phyloP scores from a whole-genome alignment of 345 rosid species.

The Lepidium sativum region DNA sequence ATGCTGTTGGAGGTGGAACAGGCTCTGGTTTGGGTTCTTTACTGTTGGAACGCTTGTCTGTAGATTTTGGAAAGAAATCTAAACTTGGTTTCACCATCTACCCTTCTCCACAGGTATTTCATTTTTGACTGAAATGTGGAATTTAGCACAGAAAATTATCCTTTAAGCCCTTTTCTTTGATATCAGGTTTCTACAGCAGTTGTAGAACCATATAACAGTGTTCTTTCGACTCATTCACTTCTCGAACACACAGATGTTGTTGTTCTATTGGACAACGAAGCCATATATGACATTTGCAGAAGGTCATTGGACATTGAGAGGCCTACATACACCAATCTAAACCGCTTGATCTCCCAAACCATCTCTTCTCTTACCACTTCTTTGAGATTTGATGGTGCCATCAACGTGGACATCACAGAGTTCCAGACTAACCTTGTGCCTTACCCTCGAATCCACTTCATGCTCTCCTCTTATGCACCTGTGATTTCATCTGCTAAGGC shows the following conservation, averaged over 20 bases:
- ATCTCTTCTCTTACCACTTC: constrained; percentile 75
- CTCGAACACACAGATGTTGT: constrained; percentile 80
- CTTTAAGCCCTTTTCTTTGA: not conserved
- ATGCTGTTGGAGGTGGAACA: constrained; percentile 41
- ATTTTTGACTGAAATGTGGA: not conserved
- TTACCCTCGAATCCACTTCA: constrained; percentile 80
- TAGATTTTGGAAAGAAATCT: constrained; percentile 34
- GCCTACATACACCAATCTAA: constrained; percentile 68
- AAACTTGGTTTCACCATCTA: constrained; percentile 37
- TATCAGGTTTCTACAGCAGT: constrained; percentile 75
- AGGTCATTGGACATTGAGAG: constrained; percentile 70
- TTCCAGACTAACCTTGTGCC: constrained; percentile 81
- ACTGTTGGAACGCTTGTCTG: constrained; percentile 34
- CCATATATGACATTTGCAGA: constrained; percentile 76
- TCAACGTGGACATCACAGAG: constrained; percentile 72
- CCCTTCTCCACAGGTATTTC: constrained; percentile 34
- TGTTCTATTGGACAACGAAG: constrained; percentile 77
- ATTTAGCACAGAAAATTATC: not conserved
- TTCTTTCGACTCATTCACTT: constrained; percentile 75
- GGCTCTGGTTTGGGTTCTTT: constrained; percentile 40
- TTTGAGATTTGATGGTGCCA: constrained; percentile 79
- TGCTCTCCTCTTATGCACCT: constrained; percentile 80
- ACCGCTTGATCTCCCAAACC: constrained; percentile 66
- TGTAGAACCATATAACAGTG: constrained; percentile 81
- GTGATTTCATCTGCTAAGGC: constrained; percentile 79